Evolutionary conservation across 169 alveolate genomes (phyloP).

Genomic region (Plasmodium blacklocki): DNA sequence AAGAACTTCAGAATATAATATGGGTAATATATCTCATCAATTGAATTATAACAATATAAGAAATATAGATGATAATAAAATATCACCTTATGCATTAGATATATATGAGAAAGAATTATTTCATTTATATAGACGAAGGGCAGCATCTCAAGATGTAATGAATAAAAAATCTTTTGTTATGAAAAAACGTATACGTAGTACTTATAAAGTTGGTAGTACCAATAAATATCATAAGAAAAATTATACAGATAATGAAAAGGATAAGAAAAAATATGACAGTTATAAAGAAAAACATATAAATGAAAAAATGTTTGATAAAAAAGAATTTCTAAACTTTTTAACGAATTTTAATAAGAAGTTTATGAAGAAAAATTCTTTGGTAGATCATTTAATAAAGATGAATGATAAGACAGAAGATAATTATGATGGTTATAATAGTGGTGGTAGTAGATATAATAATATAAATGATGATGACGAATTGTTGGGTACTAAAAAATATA

Average conservation of each 20-base stretch:
- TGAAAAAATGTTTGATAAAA: conserved; percentile 54
- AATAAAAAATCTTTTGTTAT: conserved; percentile 31
- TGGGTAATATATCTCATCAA: conserved; percentile 24
- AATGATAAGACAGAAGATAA: conserved; percentile 4
- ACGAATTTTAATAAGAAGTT: conserved; percentile 61
- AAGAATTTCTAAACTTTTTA: conserved; percentile 41
- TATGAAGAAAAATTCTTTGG: conserved; percentile 61
- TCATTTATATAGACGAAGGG: conserved; percentile 58
- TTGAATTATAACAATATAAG: neutral
- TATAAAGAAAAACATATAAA: conserved; percentile 31
- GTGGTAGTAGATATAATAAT: conserved; percentile 7
- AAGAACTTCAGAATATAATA: conserved; percentile 18
- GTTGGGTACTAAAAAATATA: neutral
- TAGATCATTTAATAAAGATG: conserved; percentile 41
- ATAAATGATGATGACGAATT: neutral
- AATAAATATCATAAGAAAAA: conserved; percentile 60
- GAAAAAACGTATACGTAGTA: conserved; percentile 43
- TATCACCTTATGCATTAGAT: conserved; percentile 7
- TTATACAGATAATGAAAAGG: conserved; percentile 75
- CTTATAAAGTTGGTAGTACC: conserved; percentile 19
- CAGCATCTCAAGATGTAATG: conserved; percentile 71
- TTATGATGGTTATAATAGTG: conserved; percentile 4
- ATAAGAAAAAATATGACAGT: conserved; percentile 26
- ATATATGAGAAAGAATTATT: conserved; percentile 17
- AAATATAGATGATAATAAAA: neutral